A percentile compares a stretch with the other conserved stretches of the same genome.
These are phyloP conservation scores for Gossypium gossypioides DNA, from an alignment of 441 rosid species.

Conservation along the genomic window DNA sequence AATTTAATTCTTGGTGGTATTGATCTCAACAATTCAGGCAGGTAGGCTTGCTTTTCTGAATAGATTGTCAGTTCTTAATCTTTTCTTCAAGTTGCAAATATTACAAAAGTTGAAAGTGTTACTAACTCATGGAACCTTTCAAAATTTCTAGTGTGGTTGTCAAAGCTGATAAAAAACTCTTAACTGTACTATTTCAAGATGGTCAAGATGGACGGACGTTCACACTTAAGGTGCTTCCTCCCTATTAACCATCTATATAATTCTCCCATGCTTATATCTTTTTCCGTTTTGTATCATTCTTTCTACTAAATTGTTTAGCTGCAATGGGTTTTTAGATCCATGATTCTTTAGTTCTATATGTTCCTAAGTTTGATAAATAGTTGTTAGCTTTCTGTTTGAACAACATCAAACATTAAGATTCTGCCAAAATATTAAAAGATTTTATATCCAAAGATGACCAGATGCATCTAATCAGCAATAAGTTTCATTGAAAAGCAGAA, in stretches of 20 bases:
- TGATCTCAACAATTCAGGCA: constrained; percentile 99
- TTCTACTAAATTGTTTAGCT: neutral
- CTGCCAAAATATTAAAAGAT: neutral
- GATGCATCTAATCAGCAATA: neutral
- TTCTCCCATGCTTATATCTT: neutral
- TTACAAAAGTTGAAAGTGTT: constrained; percentile 17
- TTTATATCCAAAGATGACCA: neutral
- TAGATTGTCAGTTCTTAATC: constrained; percentile 14
- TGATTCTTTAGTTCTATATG: neutral
- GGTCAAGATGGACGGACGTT: constrained; percentile 96
- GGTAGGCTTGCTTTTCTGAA: constrained; percentile 65
- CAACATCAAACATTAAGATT: neutral
- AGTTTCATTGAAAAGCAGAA: neutral
- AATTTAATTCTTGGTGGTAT: constrained; percentile 97
- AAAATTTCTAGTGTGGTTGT: constrained; percentile 70
- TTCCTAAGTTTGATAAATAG: neutral
- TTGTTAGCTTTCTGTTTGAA: constrained; percentile 1
- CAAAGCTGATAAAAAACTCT: constrained; percentile 87
- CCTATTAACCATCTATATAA: constrained; percentile 1
- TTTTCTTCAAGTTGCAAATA: constrained; percentile 9
- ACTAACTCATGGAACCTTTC: constrained; percentile 26
- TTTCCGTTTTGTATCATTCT: constrained; percentile 1
- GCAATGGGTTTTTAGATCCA: constrained; percentile 7
- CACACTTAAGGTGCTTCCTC: constrained; percentile 72
- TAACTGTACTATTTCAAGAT: constrained; percentile 91